Evolutionary conservation across 1,284 basidiomycete genomes (phyloP).

Genomic region (Singerocomus inundabilis): DNA sequence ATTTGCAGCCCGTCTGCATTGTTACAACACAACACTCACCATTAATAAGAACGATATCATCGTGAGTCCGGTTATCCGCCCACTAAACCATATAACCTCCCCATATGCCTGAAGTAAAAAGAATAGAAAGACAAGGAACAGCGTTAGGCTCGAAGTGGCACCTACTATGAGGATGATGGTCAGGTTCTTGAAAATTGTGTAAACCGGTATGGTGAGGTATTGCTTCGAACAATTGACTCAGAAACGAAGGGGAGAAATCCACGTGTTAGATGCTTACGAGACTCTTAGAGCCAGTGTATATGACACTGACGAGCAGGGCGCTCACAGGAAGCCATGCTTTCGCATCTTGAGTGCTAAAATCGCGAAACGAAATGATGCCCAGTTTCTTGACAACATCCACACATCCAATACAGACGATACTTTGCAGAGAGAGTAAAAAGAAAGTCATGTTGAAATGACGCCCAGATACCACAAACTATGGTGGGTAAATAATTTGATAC

Average conservation of each 20-base stretch:
- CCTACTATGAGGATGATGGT: conserved; percentile 96
- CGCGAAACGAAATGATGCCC: conserved; percentile 87
- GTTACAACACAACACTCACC: conserved; percentile 48
- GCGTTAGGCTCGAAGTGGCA: conserved; percentile 8
- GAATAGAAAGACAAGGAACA: conserved; percentile 5
- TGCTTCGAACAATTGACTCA: conserved; percentile 53
- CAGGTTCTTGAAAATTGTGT: conserved; percentile 99
- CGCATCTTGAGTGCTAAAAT: conserved; percentile 83
- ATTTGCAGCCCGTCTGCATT: not conserved
- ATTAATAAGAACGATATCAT: conserved; percentile 91
- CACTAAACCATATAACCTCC: conserved; percentile 96
- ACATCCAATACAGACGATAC: conserved; percentile 78
- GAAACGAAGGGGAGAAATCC: not conserved
- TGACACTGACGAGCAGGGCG: conserved; percentile 88
- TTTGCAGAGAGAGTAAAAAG: conserved; percentile 90
- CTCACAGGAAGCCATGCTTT: conserved; percentile 96
- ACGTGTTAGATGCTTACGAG: conserved; percentile 56
- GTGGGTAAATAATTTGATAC: conserved; percentile 4
- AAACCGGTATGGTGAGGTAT: conserved; percentile 90
- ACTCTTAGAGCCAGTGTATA: conserved; percentile 98
- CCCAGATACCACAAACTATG: conserved; percentile 93
- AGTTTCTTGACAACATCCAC: conserved; percentile 74
- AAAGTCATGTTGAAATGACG: conserved; percentile 96
- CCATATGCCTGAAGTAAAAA: conserved; percentile 75
- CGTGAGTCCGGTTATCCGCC: conserved; percentile 84